These are phyloP conservation scores for Tetracladium setigerum DNA, from an alignment of 495 filamentous ascomycete species.

Conservation along the genomic window DNA sequence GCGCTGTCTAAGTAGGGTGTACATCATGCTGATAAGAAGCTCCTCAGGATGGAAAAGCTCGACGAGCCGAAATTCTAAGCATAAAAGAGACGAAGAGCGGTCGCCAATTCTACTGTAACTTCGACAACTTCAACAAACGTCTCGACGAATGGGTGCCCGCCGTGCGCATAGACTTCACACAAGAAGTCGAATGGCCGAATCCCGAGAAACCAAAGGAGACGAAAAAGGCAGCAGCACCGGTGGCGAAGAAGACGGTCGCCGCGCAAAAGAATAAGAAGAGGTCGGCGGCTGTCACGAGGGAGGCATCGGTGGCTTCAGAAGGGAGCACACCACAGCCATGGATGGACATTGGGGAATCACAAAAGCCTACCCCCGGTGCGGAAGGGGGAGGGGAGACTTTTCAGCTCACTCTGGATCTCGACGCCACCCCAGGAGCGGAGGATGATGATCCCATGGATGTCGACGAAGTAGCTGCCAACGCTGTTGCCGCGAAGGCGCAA, in stretches of 20 bases:
- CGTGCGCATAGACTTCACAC: slow-evolving; percentile 68
- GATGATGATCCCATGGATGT: slow-evolving; percentile 60
- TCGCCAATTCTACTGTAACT: slow-evolving; percentile 89
- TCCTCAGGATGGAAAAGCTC: slow-evolving; percentile 66
- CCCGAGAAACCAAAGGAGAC: slow-evolving; percentile 48
- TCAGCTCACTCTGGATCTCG: slow-evolving; percentile 12
- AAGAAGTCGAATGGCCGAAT: slow-evolving; percentile 50
- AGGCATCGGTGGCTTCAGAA: slow-evolving; percentile 21
- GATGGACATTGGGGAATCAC: slow-evolving; percentile 18
- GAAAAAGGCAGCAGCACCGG: slow-evolving; percentile 38
- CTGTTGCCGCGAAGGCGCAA: slow-evolving; percentile 33
- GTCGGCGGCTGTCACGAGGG: slow-evolving; percentile 26
- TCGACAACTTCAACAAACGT: slow-evolving; percentile 99
- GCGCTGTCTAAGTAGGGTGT: slow-evolving; percentile 4
- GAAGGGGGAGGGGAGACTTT: slow-evolving; percentile 13
- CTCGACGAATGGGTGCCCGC: slow-evolving; percentile 92
- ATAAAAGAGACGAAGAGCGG: slow-evolving; percentile 79
- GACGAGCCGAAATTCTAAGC: slow-evolving; percentile 88
- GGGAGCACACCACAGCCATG: slow-evolving; percentile 19
- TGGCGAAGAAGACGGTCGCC: slow-evolving; percentile 37
- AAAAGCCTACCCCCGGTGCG: slow-evolving; percentile 12
- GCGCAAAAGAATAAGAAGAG: slow-evolving; percentile 47
- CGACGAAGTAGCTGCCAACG: slow-evolving; percentile 43
- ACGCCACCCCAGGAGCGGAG: slow-evolving; percentile 18
- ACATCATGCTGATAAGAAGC: background rate